Evolutionary conservation across 176 grass and related monocot species (phyloP).

Genomic region (Leersia perrieri): DNA sequence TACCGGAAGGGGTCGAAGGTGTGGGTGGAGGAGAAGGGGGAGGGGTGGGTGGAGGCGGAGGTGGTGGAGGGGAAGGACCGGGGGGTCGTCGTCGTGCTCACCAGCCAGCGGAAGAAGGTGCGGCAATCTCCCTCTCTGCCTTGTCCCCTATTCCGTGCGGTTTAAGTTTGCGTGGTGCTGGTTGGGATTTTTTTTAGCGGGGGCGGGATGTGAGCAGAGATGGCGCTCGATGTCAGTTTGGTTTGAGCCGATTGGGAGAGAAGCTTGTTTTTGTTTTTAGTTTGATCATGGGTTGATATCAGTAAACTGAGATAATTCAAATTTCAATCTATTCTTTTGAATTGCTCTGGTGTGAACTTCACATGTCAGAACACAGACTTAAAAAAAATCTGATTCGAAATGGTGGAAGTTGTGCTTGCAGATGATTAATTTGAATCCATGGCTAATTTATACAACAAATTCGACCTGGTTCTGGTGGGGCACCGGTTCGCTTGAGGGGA

Average conservation of each 20-base stretch:
- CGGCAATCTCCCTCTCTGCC: neutral
- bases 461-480: neutral
- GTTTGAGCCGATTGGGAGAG: neutral
- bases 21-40: slow-evolving; percentile 87
- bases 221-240: neutral
- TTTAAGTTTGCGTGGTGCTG: slow-evolving; percentile 19
- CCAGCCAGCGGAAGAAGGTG: slow-evolving; percentile 77
- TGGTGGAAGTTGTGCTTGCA: neutral
- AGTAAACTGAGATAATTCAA: neutral
- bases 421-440: neutral
- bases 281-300: neutral
- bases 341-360: neutral
- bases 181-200: neutral
- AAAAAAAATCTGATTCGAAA: neutral
- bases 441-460: neutral
- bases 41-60: slow-evolving; percentile 89
- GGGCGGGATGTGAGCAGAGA: neutral
- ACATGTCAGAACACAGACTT: neutral
- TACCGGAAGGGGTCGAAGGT: slow-evolving; percentile 92
- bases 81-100: slow-evolving; percentile 48
- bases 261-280: neutral
- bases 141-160: slow-evolving; percentile 40
- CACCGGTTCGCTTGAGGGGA: neutral
- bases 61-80: slow-evolving; percentile 58
- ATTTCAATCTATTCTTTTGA: neutral